Conservation (phyloP, 768 basidiomycete genomes). For the Scleroderma bovista region DNA sequence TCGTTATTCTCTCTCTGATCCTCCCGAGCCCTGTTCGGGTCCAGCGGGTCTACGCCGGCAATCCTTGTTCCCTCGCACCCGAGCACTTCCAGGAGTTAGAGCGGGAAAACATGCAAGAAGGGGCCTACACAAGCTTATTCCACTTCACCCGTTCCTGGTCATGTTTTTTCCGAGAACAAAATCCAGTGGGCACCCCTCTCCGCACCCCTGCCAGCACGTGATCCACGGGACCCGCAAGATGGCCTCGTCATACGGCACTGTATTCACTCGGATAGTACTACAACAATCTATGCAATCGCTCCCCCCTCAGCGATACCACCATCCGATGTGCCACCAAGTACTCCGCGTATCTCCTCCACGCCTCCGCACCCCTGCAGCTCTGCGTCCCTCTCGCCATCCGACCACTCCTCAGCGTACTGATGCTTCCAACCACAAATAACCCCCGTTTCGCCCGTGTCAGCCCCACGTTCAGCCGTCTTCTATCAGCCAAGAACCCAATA, state of each 20-base stretch:
- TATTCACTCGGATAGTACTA: slow-evolving; percentile 4
- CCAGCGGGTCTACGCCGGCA: not conserved
- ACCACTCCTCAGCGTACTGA: slow-evolving; percentile 55
- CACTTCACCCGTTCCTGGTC: too few relatives aligned
- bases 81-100: not conserved
- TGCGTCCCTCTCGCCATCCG: slow-evolving; percentile 26
- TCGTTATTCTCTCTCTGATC: not conserved
- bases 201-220: not conserved
- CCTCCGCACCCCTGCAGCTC: slow-evolving; percentile 41
- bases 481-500: slow-evolving; percentile 88
- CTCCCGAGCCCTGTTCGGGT: not conserved
- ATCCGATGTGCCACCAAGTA: slow-evolving; percentile 48
- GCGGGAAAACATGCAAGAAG: too few relatives aligned
- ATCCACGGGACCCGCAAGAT: too few relatives aligned
- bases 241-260: not conserved
- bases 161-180: not conserved
- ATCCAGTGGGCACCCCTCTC: not conserved
- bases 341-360: slow-evolving; percentile 58
- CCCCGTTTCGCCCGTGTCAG: slow-evolving; percentile 84
- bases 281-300: slow-evolving; percentile 34
- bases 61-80: not conserved
- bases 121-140: too few relatives aligned
- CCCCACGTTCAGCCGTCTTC: slow-evolving; percentile 83
- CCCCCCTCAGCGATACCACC: slow-evolving; percentile 45
- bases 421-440: slow-evolving; percentile 74